A percentile compares a stretch with the other conserved stretches of the same genome.
Conservation (phyloP, 2,329 filamentous ascomycete species). For the Microcyclospora pomicola region DNA sequence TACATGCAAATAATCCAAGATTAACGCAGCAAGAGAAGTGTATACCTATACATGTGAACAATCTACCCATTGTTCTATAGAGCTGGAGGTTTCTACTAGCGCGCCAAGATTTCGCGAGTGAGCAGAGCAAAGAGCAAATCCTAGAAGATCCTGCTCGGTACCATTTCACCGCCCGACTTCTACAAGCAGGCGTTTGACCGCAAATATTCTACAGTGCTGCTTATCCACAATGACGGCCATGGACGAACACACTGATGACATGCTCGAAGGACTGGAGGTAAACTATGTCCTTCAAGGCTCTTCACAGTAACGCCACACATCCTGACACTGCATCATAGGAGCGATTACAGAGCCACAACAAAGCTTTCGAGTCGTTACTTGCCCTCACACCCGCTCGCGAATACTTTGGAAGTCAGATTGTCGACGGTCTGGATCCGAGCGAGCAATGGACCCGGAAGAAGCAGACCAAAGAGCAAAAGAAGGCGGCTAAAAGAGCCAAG, state of each 20-base stretch:
- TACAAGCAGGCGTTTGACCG: too few relatives aligned
- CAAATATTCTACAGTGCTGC: background rate
- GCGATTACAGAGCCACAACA: conserved; percentile 43
- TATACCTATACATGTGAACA: too few relatives aligned
- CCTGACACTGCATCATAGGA: conserved; percentile 25
- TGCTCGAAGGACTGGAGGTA: conserved; percentile 25
- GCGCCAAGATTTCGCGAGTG: too few relatives aligned
- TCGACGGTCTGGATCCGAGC: conserved; percentile 57
- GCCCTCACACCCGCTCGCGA: conserved; percentile 81
- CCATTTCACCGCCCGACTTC: too few relatives aligned
- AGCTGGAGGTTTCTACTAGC: too few relatives aligned
- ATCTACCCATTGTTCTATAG: too few relatives aligned
- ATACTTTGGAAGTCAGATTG: conserved; percentile 48
- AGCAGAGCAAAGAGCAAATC: too few relatives aligned
- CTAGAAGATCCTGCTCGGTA: too few relatives aligned
- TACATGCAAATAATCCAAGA: too few relatives aligned
- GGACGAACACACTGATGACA: conserved; percentile 22
- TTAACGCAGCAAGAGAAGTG: too few relatives aligned
- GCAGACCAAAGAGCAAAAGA: conserved; percentile 81
- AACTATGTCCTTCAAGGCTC: background rate
- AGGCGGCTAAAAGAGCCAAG: conserved; percentile 72
- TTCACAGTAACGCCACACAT: conserved; percentile 2
- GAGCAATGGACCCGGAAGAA: conserved; percentile 93
- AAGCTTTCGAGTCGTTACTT: conserved; percentile 75
- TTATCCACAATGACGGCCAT: background rate